These are phyloP conservation scores for Tolypocladium ophioglossoides DNA, from an alignment of 2,329 filamentous ascomycete genomes.

Conservation along the genomic window DNA sequence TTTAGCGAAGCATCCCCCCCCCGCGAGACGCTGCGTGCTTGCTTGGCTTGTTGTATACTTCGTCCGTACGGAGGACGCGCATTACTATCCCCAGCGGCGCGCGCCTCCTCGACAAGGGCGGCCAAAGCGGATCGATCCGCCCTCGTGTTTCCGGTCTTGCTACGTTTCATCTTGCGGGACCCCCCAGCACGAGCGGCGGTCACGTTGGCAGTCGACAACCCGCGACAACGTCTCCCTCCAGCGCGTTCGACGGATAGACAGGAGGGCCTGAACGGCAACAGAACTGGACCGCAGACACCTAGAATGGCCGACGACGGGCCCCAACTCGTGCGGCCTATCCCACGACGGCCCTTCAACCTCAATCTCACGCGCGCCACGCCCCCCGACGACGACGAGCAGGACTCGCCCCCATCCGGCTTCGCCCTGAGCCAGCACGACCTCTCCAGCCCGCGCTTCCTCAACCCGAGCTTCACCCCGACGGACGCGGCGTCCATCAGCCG, in stretches of 20 bases:
- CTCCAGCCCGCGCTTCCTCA: constrained; percentile 23
- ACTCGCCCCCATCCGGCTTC: constrained; percentile 10
- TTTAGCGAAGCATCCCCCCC: not conserved
- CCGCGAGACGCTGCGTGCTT: not conserved
- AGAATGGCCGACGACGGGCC: constrained; percentile 34
- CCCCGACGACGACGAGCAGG: constrained; percentile 22
- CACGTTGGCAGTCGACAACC: not conserved
- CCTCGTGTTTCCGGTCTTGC: not conserved
- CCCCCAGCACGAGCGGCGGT: too few species aligned
- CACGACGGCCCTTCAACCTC: constrained; percentile 60
- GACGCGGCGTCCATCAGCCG: constrained; percentile 42
- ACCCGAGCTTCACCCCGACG: constrained; percentile 32
- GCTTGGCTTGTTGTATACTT: not conserved
- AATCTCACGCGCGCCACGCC: constrained; percentile 36
- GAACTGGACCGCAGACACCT: not conserved
- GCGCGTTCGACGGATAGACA: not conserved
- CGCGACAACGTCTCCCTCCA: not conserved
- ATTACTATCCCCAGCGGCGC: not conserved
- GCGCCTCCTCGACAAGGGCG: not conserved
- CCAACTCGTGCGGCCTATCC: constrained; percentile 56
- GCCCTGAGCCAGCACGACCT: constrained; percentile 14
- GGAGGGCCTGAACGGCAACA: not conserved
- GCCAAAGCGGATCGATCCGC: not conserved
- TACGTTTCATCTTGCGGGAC: not conserved
- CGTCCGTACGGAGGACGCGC: not conserved